Evolutionary conservation across 2,329 filamentous ascomycete species (phyloP).

Genomic region (Colletotrichum falcatum): DNA sequence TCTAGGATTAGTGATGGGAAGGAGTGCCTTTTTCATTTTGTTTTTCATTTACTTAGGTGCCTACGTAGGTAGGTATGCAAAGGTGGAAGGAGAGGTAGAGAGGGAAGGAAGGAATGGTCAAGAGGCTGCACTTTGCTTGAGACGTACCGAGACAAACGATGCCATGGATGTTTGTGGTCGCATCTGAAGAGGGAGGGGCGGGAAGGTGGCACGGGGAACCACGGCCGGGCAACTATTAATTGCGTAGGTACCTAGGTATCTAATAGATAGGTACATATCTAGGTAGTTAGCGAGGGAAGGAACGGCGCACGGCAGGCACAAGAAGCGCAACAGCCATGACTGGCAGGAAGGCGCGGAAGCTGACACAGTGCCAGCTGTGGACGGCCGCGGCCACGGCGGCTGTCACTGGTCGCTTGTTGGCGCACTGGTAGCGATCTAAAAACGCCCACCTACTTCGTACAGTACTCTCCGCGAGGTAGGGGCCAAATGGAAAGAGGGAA

Average conservation of each 20-base stretch:
- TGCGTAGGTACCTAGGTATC: no score
- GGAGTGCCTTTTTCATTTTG: no score
- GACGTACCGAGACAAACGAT: background rate
- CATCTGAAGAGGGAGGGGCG: conserved; percentile 30
- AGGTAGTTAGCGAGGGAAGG: background rate
- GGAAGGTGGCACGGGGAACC: conserved; percentile 28
- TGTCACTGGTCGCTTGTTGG: conserved; percentile 18
- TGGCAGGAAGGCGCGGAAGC: conserved; percentile 10
- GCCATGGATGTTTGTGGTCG: conserved; percentile 1
- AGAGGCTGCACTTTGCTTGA: background rate
- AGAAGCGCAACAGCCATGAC: background rate
- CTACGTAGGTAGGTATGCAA: no score
- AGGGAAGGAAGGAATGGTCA: background rate
- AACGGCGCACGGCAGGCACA: background rate
- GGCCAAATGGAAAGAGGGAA: conserved; percentile 15
- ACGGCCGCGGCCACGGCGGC: background rate
- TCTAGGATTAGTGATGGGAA: no score
- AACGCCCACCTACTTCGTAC: background rate
- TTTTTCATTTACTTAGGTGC: no score
- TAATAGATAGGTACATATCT: no score
- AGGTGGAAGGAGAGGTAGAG: no score
- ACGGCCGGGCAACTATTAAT: background rate
- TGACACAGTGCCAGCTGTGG: conserved; percentile 31
- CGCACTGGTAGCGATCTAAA: conserved; percentile 19
- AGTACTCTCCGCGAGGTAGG: no score